Base-by-base conservation (phyloP, 179 eudicot genomes). In the Spergularia azorica region DNA sequence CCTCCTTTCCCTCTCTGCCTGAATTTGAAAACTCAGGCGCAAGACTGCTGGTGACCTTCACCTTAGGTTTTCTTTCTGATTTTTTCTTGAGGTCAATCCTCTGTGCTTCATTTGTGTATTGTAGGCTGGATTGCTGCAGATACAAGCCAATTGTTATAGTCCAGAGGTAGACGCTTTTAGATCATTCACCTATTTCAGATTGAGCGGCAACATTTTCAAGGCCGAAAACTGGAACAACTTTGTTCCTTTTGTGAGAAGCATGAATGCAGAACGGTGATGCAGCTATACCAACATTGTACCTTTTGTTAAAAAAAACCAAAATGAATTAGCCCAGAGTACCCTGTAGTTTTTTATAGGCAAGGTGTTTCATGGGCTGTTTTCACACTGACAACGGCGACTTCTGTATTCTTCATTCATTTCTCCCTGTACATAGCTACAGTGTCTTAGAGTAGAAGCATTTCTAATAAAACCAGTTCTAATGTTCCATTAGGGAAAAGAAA, bases 161-260 rank as follows among this genome's bases (percentile, higher is more conserved):
- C 79, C 79, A 43, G 85, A 82, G 17, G 77, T 80, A 16, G 90
- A 87, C 66, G 68, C 81, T 50, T 72, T 85, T 52, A 87, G 83
- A 82, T 89, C 90, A 65, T 89, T 89, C 75, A 89, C 90, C 41
- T 89, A 87, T 76, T 89, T 85, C 79, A 87, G 92, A 80, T 73
- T 89, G 87, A 80, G 89, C 20, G 84, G 84, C 66, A 87, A 80
- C 55, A 79, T 87, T 21, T 89, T 89, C 76, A 84, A 79, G 79
- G 76, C 82, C 70, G 90, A 87, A 76, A 89, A 89, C 59, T 89
- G 90, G 90, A 81, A 68, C 52, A 89, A 85, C 81, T 89, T 89
- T 76, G 88, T 85, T 43, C 90, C 87, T 9, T 89, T 89, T 76
- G 85, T 89, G 79, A 85, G 82, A 80, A 82, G 70, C 81, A 89